These are phyloP conservation scores for Physocladia obscura DNA, from an alignment of 192 early-diverging fungal species.

Conservation along the genomic window DNA sequence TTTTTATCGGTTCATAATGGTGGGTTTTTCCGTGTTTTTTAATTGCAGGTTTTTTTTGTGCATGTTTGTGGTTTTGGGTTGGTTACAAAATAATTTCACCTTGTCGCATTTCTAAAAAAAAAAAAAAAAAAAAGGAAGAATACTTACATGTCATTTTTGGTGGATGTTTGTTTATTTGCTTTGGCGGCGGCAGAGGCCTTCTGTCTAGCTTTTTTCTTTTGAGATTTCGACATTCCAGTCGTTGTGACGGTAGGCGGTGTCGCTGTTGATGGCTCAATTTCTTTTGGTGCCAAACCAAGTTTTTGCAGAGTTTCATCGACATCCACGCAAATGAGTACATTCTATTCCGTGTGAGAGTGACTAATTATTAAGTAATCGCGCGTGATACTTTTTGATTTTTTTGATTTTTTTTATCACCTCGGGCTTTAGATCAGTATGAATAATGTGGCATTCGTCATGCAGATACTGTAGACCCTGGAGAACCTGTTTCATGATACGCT, in stretches of 20 bases:
- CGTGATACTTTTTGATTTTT: background rate
- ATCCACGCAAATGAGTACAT: slow-evolving; percentile 91
- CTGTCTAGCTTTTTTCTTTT: slow-evolving; percentile 58
- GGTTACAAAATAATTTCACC: too few relatives aligned
- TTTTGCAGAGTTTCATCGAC: slow-evolving; percentile 75
- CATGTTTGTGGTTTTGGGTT: too few relatives aligned
- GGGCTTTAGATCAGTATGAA: slow-evolving; percentile 98
- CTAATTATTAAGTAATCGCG: background rate
- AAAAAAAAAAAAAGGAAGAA: too few relatives aligned
- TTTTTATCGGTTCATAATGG: too few relatives aligned
- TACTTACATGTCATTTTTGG: too few relatives aligned
- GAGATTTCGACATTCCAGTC: slow-evolving; percentile 41
- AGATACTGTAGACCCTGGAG: slow-evolving; percentile 90
- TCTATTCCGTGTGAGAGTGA: too few relatives aligned
- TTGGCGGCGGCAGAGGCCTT: too few relatives aligned
- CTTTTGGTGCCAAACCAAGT: slow-evolving; percentile 32
- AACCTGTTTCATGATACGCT: slow-evolving; percentile 87
- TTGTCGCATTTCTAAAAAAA: too few relatives aligned
- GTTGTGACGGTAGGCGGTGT: slow-evolving; percentile 8
- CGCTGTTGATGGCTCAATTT: background rate
- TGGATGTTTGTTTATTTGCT: too few relatives aligned
- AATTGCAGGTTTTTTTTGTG: too few relatives aligned
- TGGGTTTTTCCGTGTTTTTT: too few relatives aligned
- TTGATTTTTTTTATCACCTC: slow-evolving; percentile 50
- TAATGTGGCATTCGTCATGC: slow-evolving; percentile 90